These are phyloP conservation scores for Echinochloa phyllopogon DNA, from an alignment of 176 grass and related monocot genomes.

Conservation along the genomic window DNA sequence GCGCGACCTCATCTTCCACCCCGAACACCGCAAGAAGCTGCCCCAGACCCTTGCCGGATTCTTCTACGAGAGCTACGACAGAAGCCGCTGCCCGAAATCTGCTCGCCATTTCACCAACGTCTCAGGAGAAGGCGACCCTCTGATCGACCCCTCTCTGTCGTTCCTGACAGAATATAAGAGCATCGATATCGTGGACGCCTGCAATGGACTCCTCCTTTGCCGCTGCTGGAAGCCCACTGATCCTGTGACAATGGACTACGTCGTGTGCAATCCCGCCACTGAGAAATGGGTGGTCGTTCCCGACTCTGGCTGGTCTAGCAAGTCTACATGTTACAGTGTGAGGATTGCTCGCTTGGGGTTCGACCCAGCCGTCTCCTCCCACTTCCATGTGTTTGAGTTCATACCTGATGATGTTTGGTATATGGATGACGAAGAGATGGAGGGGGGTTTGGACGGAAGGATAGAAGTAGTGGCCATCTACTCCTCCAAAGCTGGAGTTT, in stretches of 20 bases:
- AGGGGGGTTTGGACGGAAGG: background rate
- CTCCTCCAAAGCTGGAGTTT: background rate
- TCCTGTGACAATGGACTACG: background rate
- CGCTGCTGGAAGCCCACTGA: background rate
- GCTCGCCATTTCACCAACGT: background rate
- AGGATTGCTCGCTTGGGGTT: background rate
- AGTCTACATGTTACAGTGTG: background rate
- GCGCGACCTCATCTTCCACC: background rate
- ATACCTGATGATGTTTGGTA: background rate
- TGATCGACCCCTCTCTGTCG: background rate
- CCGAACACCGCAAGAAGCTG: background rate
- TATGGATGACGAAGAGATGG: background rate
- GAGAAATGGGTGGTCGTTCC: background rate
- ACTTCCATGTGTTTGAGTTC: constrained; percentile 15
- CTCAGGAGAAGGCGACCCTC: background rate
- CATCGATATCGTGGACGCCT: background rate
- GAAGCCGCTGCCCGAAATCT: background rate
- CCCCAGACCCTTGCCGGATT: background rate
- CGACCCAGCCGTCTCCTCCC: background rate
- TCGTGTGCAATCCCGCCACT: background rate
- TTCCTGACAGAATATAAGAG: background rate
- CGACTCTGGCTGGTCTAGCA: background rate
- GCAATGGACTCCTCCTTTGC: background rate
- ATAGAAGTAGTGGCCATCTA: background rate
- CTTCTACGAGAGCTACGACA: background rate